Evolutionary conservation across 2,329 filamentous ascomycete genomes (phyloP), one percentile per base, ranked within the genome.

Genomic region (Mycosphaerelloides madeirae): DNA sequence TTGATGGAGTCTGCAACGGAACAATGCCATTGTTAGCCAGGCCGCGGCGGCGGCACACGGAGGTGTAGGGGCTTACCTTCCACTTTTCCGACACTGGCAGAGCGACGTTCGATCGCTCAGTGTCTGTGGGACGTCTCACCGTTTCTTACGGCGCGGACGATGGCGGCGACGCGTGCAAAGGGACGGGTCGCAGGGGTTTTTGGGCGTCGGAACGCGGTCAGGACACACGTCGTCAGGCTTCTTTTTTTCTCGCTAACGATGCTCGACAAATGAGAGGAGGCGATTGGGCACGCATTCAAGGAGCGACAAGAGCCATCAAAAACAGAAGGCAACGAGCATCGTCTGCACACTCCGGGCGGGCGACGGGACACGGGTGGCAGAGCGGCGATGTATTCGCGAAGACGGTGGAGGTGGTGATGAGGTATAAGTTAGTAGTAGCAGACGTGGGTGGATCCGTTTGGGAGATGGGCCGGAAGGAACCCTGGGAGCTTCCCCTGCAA

Each of bases 201-300:
- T 7, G 25, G 20, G 14, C 11, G 35, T 29, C 6, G 14, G 18
- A 31, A 41, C 43, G 43, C 37, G 34, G 33, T 38, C 14, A 43
- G 34, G 37, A 12, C 22, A 28, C 38, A 29, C 13, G 28, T 15
- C 31, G 31, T 35, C 19, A 18, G 33, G 6, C 33, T 18, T 40
- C 16, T 25, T 25, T 25, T 12, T 29, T 39, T 39, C 22, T 16
- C 13, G 37, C 14, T 14, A 40, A 40, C n/a, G 31, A 40, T 40
- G 38, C 38, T 32, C 38, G 29, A 45, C 43, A 45, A 45, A 45
- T 29, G 43, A 45, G 37, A 44, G 31, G 31, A 37, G 13, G 31
- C 25, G 37, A 28, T 34, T 34, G 16, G 18, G 7, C 3, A 43
- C 14, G 19, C 31, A 31, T n/a, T 29, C 31, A 45, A 45, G 31